Evolutionary conservation across 1,284 basidiomycete genomes (phyloP).

Genomic region (Papiliotrema laurentii): DNA sequence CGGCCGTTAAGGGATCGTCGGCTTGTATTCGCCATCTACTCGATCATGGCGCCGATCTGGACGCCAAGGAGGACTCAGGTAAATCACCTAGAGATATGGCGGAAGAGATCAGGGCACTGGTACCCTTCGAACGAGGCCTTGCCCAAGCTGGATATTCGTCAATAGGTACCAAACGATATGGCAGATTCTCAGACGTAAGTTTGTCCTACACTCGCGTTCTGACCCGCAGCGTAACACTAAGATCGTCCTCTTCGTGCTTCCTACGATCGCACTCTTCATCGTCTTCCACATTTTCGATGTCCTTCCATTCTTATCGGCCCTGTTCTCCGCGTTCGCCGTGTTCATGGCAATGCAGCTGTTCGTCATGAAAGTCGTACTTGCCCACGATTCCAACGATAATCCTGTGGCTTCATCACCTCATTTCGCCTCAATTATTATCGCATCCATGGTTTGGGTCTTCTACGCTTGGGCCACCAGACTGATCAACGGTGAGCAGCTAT

Average conservation of each 20-base stretch:
- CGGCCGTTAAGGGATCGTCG: slow-evolving; percentile 91
- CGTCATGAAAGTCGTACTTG: slow-evolving; percentile 44
- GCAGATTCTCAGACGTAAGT: slow-evolving; percentile 65
- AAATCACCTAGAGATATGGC: slow-evolving; percentile 95
- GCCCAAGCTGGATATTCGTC: slow-evolving; percentile 61
- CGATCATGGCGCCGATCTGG: slow-evolving; percentile 77
- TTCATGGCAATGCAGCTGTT: slow-evolving; percentile 93
- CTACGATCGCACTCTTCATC: slow-evolving; percentile 70
- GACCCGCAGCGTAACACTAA: slow-evolving; percentile 65
- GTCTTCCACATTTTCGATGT: slow-evolving; percentile 77
- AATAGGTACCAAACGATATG: slow-evolving; percentile 65
- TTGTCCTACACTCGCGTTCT: neutral
- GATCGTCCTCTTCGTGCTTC: slow-evolving; percentile 73
- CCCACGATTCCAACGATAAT: slow-evolving; percentile 31
- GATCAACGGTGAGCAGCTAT: slow-evolving; percentile 12
- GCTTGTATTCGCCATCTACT: slow-evolving; percentile 76
- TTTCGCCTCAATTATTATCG: slow-evolving; percentile 84
- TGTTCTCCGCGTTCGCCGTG: slow-evolving; percentile 73
- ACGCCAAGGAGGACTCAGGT: slow-evolving; percentile 74
- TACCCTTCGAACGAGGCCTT: slow-evolving; percentile 80
- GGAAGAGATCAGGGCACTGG: slow-evolving; percentile 80
- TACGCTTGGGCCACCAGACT: slow-evolving; percentile 68
- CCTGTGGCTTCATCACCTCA: slow-evolving; percentile 60
- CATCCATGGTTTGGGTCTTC: slow-evolving; percentile 79
- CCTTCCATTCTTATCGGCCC: slow-evolving; percentile 83